Conservation (phyloP, 306 rosid species). For the Phaseolus lunatus region DNA sequence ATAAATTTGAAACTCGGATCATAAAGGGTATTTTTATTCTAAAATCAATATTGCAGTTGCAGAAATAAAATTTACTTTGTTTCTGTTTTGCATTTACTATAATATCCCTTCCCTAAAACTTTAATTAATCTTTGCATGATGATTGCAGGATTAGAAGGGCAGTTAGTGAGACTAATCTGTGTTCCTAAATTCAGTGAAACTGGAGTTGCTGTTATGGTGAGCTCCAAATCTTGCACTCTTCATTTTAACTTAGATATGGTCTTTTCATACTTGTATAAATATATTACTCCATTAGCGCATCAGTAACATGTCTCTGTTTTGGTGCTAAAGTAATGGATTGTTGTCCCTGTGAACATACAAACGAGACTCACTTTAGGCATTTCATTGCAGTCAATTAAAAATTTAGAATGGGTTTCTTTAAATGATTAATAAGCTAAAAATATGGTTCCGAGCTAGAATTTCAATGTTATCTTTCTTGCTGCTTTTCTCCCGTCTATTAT, state of each 20-base stretch:
- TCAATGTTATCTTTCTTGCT: slow-evolving; percentile 5
- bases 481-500: slow-evolving; percentile 32
- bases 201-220: slow-evolving; percentile 90
- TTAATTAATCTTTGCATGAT: slow-evolving; percentile 24
- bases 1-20: slow-evolving; percentile 72
- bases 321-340: not conserved
- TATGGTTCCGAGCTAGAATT: slow-evolving; percentile 19
- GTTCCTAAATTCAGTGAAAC: slow-evolving; percentile 86
- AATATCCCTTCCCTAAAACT: slow-evolving; percentile 21
- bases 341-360: slow-evolving; percentile 1
- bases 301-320: slow-evolving; percentile 16
- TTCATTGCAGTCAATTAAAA: slow-evolving; percentile 2
- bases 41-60: slow-evolving; percentile 11
- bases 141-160: slow-evolving; percentile 86
- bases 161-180: slow-evolving; percentile 79
- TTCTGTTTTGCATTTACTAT: slow-evolving; percentile 37
- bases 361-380: slow-evolving; percentile 29
- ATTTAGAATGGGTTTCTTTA: not conserved
- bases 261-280: not conserved
- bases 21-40: slow-evolving; percentile 65
- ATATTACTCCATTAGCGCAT: not conserved
- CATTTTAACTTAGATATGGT: not conserved
- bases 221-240: slow-evolving; percentile 29
- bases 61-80: not conserved
- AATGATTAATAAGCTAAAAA: slow-evolving; percentile 7